A percentile compares a stretch with the other conserved stretches of the same genome.
Evolutionary conservation across 768 basidiomycete genomes (phyloP).

Genomic region (Trametes maxima): DNA sequence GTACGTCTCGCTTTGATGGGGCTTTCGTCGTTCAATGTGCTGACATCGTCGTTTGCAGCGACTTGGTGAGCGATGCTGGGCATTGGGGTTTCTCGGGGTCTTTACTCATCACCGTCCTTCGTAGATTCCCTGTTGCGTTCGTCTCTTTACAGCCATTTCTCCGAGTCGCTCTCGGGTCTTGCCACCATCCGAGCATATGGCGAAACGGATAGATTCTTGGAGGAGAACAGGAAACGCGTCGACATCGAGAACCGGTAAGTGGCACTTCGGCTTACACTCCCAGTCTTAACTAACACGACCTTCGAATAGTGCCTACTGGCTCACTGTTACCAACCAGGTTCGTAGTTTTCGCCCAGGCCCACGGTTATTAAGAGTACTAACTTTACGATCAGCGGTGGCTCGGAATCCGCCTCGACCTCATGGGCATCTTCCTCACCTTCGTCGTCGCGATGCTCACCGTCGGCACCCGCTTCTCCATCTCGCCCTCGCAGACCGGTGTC

Average conservation of each 20-base stretch:
- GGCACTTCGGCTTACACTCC: neutral
- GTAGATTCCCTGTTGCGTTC: conserved; percentile 86
- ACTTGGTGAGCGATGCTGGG: neutral
- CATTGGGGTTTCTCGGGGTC: conserved; percentile 22
- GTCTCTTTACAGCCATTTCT: conserved; percentile 89
- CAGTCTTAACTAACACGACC: neutral
- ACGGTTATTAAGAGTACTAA: conserved; percentile 73
- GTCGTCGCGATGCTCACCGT: conserved; percentile 81
- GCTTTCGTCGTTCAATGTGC: neutral
- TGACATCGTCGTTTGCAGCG: neutral
- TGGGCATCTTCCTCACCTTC: conserved; percentile 74
- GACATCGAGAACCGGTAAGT: conserved; percentile 80
- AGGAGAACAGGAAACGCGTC: conserved; percentile 73
- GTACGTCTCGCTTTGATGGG: neutral
- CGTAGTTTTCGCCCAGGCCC: neutral
- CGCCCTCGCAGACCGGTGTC: conserved; percentile 77
- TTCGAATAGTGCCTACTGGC: conserved; percentile 72
- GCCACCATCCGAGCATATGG: conserved; percentile 89
- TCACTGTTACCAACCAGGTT: conserved; percentile 83
- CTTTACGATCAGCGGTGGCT: conserved; percentile 80
- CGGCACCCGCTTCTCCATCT: conserved; percentile 70
- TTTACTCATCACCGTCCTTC: conserved; percentile 49
- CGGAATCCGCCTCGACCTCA: conserved; percentile 84
- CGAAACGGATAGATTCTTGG: conserved; percentile 72
- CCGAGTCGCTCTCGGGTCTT: conserved; percentile 85